Base-by-base conservation (phyloP, 192 early-diverging fungal species). In the Coemansia sp. region DNA sequence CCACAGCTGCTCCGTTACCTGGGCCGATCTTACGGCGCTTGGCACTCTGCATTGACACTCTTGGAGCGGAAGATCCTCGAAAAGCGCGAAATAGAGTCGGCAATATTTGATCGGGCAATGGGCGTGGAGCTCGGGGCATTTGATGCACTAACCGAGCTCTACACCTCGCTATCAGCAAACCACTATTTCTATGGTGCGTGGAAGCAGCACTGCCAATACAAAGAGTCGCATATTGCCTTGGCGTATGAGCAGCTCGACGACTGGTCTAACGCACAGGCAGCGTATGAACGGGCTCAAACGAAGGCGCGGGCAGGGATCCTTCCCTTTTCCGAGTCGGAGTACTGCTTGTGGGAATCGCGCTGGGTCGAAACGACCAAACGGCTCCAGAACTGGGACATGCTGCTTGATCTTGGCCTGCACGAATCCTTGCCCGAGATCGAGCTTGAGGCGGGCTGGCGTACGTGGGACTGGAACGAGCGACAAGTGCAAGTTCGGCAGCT, bases 361-460 rank as follows among this genome's bases (percentile, higher is more conserved):
- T 99, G 98, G 98, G 87, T 98, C 22, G 78, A 80, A 38, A 94
- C 93, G 50, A 91, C 96, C 0, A 86, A 97, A 67, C 90, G 91
- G 44, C 76, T 99, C 20, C 97, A 99, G 77, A 94, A 92, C 73
- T 99, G 98, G 98, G 98, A 99, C 64, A 90, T 98, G 65, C 83
- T 99, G 53, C 84, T 87, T 7, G 98, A 99, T 61, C 88, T 99
- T 41, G 89, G 94, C 12, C 92, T 94, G 71, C 91, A 94, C 61
- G 97, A 99, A 57, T 85, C 86, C 32, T 91, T 94, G 67, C 87
- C 88, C 0, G 94, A 95, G 41, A 85, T 99, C 32, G 75, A 97
- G 59, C 69, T 98, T 8, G 97, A 99, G 64, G 90, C 93, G 61
- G 92, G 91, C 32, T 99, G 97, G 95, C 85, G 95, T 54, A 69